Evolutionary conservation across 1,139 yeast species (phyloP).

Genomic region (Pichia sp.): DNA sequence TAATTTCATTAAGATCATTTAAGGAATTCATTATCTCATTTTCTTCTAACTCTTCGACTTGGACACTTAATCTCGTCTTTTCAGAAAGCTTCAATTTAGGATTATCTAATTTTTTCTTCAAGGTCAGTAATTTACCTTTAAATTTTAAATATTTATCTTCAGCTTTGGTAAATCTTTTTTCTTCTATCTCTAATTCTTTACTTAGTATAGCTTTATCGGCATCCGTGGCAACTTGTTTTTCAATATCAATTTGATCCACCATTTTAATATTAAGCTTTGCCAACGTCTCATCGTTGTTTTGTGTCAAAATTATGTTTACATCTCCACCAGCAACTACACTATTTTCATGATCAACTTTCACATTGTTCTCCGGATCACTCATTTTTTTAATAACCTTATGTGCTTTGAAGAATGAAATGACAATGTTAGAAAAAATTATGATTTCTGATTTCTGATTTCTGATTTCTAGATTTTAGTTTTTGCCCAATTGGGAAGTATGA

Average conservation of each 20-base stretch:
- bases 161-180: slow-evolving; percentile 65
- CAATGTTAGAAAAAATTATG: neutral
- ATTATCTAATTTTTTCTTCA: slow-evolving; percentile 7
- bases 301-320: neutral
- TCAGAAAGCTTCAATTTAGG: slow-evolving; percentile 44
- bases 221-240: slow-evolving; percentile 57
- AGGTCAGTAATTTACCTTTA: slow-evolving; percentile 16
- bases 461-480: neutral
- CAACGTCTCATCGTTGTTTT: neutral
- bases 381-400: neutral
- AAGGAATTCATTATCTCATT: slow-evolving; percentile 48
- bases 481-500: neutral
- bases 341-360: neutral
- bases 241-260: slow-evolving; percentile 73
- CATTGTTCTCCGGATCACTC: neutral
- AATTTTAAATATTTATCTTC: slow-evolving; percentile 40
- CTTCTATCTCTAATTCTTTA: slow-evolving; percentile 68
- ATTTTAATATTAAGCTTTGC: slow-evolving; percentile 40
- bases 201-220: slow-evolving; percentile 58
- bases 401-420: neutral
- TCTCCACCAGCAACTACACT: too few relatives aligned
- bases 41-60: slow-evolving; percentile 46
- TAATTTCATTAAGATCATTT: slow-evolving; percentile 63
- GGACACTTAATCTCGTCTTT: slow-evolving; percentile 47
- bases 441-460: neutral